A percentile compares a stretch with the other conserved stretches of the same genome.
Evolutionary conservation across 2,329 filamentous ascomycete species (phyloP).

Genomic region (Fusarium nodosum): DNA sequence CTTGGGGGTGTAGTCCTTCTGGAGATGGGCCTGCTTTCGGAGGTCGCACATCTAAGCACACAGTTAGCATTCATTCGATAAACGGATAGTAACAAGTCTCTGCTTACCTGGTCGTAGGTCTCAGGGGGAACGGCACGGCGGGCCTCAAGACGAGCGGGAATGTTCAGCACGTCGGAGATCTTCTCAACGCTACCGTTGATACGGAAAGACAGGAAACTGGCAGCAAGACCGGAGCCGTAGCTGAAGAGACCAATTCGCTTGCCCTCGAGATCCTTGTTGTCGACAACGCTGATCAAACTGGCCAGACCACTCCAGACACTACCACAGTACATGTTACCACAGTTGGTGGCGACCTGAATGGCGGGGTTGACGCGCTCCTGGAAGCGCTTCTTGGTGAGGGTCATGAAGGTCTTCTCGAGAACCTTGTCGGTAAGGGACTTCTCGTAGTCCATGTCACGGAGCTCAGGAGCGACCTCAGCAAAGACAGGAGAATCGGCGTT

Average conservation of each 20-base stretch:
- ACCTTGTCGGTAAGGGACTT: constrained; percentile 84
- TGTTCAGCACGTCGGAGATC: constrained; percentile 76
- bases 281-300: constrained; percentile 75
- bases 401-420: constrained; percentile 90
- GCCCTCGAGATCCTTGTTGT: constrained; percentile 73
- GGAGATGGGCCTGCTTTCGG: constrained; percentile 84
- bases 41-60: constrained; percentile 78
- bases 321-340: constrained; percentile 76
- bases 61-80: constrained; percentile 40
- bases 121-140: constrained; percentile 76
- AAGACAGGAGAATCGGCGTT: constrained; percentile 77
- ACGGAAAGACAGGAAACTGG: constrained; percentile 80
- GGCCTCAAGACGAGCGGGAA: constrained; percentile 75
- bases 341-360: constrained; percentile 82
- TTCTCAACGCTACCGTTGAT: constrained; percentile 77
- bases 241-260: constrained; percentile 84
- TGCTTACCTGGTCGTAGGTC: constrained; percentile 79
- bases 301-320: constrained; percentile 84
- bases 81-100: not conserved
- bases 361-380: constrained; percentile 80
- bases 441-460: constrained; percentile 83
- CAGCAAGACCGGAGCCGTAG: constrained; percentile 81
- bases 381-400: constrained; percentile 85
- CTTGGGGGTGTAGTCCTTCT: constrained; percentile 81
- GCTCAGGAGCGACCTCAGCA: constrained; percentile 79